A percentile compares a stretch with the other conserved stretches of the same genome.
These are phyloP conservation scores for Fusarium multiceps DNA, from an alignment of 2,329 filamentous ascomycete genomes.

Conservation along the genomic window DNA sequence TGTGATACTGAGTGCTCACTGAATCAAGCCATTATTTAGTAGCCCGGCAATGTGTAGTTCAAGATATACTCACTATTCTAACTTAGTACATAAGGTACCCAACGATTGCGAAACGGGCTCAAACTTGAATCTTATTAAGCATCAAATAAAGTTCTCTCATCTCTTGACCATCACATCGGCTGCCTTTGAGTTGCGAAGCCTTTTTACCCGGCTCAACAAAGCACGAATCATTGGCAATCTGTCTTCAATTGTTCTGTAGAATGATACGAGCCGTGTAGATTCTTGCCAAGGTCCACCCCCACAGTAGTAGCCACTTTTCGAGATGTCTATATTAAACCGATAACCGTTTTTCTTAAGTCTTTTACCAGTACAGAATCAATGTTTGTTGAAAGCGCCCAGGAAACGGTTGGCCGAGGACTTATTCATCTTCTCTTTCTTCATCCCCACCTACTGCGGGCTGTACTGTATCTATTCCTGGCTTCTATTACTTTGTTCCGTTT, in stretches of 20 bases:
- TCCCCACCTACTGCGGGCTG: background rate
- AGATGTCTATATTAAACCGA: background rate
- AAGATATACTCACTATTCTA: background rate
- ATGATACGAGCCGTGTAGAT: slow-evolving; percentile 17
- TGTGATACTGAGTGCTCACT: background rate
- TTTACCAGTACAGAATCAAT: background rate
- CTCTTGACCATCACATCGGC: background rate
- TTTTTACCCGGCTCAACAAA: background rate
- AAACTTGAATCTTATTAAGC: background rate
- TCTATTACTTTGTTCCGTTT: slow-evolving; percentile 7
- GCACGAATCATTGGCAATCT: slow-evolving; percentile 4
- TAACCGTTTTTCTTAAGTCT: background rate
- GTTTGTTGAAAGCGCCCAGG: background rate
- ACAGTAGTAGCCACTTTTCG: slow-evolving; percentile 4
- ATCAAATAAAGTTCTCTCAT: background rate
- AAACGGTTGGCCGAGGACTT: background rate
- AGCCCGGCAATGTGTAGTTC: background rate
- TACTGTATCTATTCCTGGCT: background rate
- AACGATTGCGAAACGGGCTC: background rate
- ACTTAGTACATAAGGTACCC: background rate
- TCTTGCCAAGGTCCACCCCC: background rate
- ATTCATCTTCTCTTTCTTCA: background rate
- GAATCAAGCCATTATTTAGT: background rate
- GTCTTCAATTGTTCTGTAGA: background rate
- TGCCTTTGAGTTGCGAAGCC: background rate